Percentiles rank a stretch among this genome's conserved stretches.
Conservation (phyloP, 345 rosid genomes). For the Citrus hindsii region DNA sequence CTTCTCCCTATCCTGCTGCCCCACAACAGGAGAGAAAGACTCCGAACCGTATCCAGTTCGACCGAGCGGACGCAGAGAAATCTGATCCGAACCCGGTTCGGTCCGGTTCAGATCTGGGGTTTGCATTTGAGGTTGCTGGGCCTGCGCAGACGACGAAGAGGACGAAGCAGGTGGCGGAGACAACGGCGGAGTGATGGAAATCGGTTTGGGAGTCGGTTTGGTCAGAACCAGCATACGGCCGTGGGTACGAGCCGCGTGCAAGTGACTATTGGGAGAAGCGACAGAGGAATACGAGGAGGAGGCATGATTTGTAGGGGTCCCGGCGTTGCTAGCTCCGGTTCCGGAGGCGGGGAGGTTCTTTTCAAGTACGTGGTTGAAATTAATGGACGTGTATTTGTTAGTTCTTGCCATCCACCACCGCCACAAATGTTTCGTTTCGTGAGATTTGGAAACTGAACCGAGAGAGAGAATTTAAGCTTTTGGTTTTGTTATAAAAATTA, state of each 20-base stretch:
- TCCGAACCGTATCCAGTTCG: constrained; percentile 38
- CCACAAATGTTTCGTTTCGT: neutral
- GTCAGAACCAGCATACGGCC: constrained; percentile 94
- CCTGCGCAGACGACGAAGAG: constrained; percentile 14
- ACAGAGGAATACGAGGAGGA: constrained; percentile 45
- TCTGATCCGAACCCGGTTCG: constrained; percentile 35
- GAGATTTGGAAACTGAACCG: neutral
- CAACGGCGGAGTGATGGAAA: constrained; percentile 16
- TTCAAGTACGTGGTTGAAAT: constrained; percentile 70
- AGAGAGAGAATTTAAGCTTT: neutral
- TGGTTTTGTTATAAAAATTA: too few species aligned
- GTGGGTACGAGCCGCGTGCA: constrained; percentile 33
- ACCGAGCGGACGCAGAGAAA: constrained; percentile 65
- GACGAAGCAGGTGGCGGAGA: constrained; percentile 14
- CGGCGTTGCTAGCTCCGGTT: constrained; percentile 6
- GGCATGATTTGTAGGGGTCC: constrained; percentile 18
- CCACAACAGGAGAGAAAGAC: constrained; percentile 22
- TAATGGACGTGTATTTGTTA: constrained; percentile 71
- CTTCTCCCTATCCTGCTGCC: constrained; percentile 23
- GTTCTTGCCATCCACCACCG: constrained; percentile 74
- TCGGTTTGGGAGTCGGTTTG: constrained; percentile 59
- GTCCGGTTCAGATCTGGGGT: constrained; percentile 23
- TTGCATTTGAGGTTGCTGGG: constrained; percentile 7
- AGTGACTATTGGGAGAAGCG: constrained; percentile 24
- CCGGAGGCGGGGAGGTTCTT: constrained; percentile 33